Evolutionary conservation across 768 basidiomycete genomes (phyloP), one percentile per base, ranked within the genome.

Genomic region (Cyclocybe aegerita): DNA sequence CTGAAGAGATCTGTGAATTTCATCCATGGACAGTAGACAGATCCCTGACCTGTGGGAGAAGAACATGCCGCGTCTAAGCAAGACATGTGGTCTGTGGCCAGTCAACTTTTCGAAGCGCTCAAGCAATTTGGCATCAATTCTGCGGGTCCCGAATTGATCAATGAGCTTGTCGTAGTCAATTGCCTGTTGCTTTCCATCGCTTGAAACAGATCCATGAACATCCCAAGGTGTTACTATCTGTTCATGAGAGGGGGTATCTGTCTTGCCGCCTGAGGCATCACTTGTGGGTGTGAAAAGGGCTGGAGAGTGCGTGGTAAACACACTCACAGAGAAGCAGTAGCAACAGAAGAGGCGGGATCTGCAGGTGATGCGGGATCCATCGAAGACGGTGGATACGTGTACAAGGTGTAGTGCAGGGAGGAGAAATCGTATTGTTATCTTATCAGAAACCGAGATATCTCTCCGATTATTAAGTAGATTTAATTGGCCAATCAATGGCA

Each of bases 201-300:
- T 79, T 4, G 90, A 82, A 8, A 97, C 87, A 29, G 84, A 86
- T 45, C 96, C 97, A 59, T 96, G 88, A 6, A 98, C 97, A 58
- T 98, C 93, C 91, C 97, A 99, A 11, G 97, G 97, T 0, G 97
- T 98, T 39, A 99, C 86, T 46, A 93, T 77, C 67, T 98, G 95
- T 43, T 74, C 77, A 45, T 76, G 70, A 16, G 61, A 56, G 9
- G 56, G 32, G 39, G 43, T 43, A 34, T 7, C 12, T 48, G 37
- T 34, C 7, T 55, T 35, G 48, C 43, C 42, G 39, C n/a, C 46
- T 38, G 49, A 39, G 48, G 49, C 32, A 23, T 42, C 49, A 32
- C 49, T 55, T 53, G 33, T 3, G 17, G 53, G 36, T 46, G 33
- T 46, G 37, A 9, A 44, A 32, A 15, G 11, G 14, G 12, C 14